Percentiles rank a stretch among this genome's conserved stretches.
Conservation (phyloP, 176 grass and related monocot species). For the Tuctoria greenei region DNA sequence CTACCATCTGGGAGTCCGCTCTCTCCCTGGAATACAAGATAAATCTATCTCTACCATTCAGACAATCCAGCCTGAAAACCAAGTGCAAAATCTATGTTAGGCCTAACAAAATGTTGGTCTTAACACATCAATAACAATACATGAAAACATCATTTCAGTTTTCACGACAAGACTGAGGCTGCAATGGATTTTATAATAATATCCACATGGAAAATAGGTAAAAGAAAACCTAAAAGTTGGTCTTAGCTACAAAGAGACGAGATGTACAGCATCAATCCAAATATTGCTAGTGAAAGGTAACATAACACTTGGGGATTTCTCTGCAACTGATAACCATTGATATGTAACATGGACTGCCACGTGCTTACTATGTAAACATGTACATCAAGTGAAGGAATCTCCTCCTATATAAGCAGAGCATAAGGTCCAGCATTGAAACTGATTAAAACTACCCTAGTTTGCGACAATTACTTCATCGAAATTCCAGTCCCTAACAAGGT, state of each 20-base stretch:
- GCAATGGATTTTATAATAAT: background rate
- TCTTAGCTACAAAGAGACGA: background rate
- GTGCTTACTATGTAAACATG: constrained; percentile 36
- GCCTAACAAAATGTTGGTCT: background rate
- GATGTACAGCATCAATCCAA: background rate
- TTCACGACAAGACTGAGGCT: background rate
- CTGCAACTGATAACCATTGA: constrained; percentile 24
- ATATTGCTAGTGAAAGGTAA: constrained; percentile 13
- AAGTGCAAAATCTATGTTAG: too few species aligned
- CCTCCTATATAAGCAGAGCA: constrained; percentile 34
- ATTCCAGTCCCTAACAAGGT: constrained; percentile 95
- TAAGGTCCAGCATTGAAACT: constrained; percentile 1
- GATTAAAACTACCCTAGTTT: constrained; percentile 44
- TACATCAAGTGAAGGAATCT: constrained; percentile 41
- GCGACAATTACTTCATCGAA: constrained; percentile 63
- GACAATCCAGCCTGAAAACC: background rate
- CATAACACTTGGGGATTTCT: constrained; percentile 4
- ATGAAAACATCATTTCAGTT: background rate
- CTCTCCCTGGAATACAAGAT: background rate
- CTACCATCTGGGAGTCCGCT: background rate
- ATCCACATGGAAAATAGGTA: background rate
- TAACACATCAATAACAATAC: too few species aligned
- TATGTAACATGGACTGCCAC: constrained; percentile 20
- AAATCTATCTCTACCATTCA: background rate
- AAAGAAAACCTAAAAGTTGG: background rate